A percentile compares a stretch with the other conserved stretches of the same genome.
phyloP scores from a whole-genome alignment of 306 rosid genomes.

The Corylus avellana region DNA sequence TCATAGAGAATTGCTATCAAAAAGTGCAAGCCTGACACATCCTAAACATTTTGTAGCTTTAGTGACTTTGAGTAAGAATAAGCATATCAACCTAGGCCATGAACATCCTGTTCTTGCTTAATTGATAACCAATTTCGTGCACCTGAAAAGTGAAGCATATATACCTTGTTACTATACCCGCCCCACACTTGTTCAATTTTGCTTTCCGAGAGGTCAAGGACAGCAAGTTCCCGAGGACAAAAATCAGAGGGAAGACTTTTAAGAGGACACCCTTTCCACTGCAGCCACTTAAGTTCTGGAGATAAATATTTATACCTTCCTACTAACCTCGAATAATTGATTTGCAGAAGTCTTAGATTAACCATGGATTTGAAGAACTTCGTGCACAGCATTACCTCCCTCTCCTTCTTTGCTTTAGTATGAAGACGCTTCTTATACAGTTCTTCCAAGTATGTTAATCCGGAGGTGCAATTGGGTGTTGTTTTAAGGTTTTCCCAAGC shows the following conservation, averaged over 20 bases:
- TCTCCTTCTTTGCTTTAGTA: constrained; percentile 27
- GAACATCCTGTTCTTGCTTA: not conserved
- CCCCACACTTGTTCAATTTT: constrained; percentile 37
- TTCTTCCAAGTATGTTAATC: constrained; percentile 33
- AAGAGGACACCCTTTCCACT: constrained; percentile 65
- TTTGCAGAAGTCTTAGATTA: constrained; percentile 54
- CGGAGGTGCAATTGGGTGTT: constrained; percentile 32
- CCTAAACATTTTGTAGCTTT: not conserved
- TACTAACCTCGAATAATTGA: constrained; percentile 47
- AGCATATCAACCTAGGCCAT: not conserved
- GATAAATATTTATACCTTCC: constrained; percentile 38
- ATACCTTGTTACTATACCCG: constrained; percentile 26
- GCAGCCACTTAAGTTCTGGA: constrained; percentile 56
- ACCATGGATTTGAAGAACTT: constrained; percentile 43
- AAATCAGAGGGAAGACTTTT: constrained; percentile 41
- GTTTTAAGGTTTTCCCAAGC: constrained; percentile 28
- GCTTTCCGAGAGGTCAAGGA: constrained; percentile 65
- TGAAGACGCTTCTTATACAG: constrained; percentile 27
- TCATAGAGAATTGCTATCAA: not conserved
- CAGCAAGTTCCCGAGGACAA: constrained; percentile 44
- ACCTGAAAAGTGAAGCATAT: constrained; percentile 7
- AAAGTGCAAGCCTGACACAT: not conserved
- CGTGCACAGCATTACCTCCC: constrained; percentile 31
- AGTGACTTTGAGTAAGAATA: too few relatives aligned
- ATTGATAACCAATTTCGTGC: not conserved